Evolutionary conservation across 768 basidiomycete genomes (phyloP).

Genomic region (Mycena galericulata): DNA sequence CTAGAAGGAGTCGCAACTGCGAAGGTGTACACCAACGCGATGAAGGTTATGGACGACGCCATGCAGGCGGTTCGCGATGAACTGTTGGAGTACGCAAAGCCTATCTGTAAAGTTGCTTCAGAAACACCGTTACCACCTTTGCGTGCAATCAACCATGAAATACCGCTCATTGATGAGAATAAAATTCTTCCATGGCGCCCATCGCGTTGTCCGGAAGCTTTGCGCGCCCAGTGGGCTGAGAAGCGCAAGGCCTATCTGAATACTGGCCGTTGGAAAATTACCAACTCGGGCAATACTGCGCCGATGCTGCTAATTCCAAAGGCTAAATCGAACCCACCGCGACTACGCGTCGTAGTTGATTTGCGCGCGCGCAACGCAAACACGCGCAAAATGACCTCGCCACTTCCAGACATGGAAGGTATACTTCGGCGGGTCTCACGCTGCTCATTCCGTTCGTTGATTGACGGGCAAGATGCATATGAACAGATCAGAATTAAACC

Average conservation of each 20-base stretch:
- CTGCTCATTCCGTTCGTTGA: conserved; percentile 7
- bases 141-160: conserved; percentile 41
- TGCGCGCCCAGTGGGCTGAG: conserved; percentile 16
- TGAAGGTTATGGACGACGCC: neutral
- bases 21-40: neutral
- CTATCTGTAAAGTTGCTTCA: no score
- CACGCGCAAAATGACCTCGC: conserved; percentile 4
- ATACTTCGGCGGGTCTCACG: conserved; percentile 2
- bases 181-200: conserved; percentile 37
- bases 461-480: conserved; percentile 54
- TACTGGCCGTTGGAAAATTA: conserved; percentile 5
- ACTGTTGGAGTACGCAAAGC: conserved; percentile 23
- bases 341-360: no score
- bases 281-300: conserved; percentile 15
- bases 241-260: conserved; percentile 11
- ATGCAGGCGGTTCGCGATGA: conserved; percentile 3
- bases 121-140: conserved; percentile 43
- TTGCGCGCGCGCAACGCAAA: conserved; percentile 3
- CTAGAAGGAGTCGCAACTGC: conserved; percentile 27
- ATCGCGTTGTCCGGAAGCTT: conserved; percentile 37
- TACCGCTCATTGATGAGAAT: conserved; percentile 41
- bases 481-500: conserved; percentile 48
- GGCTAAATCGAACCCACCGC: neutral
- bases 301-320: conserved; percentile 12
- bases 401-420: neutral